phyloP scores from a whole-genome alignment of 306 rosid genomes.

The Spatholobus suberectus region DNA sequence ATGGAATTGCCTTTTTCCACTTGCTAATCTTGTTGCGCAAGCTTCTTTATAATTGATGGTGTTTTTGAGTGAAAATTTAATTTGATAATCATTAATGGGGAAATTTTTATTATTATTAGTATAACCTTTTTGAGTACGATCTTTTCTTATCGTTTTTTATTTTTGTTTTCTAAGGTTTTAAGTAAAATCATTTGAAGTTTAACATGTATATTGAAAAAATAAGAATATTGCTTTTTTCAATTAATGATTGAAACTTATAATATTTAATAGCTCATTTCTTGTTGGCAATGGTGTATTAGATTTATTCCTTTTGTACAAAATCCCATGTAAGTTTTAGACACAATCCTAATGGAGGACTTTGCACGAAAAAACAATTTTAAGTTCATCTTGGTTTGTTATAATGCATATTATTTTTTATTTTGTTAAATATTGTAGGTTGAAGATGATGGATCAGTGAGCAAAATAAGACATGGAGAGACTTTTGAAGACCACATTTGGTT shows the following conservation, averaged over 20 bases:
- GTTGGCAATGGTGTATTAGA: neutral
- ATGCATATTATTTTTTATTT: neutral
- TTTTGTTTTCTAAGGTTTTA: neutral
- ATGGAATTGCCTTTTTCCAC: conserved; percentile 9
- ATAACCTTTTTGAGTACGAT: neutral
- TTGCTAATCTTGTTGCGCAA: neutral
- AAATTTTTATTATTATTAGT: neutral
- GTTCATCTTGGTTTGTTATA: neutral
- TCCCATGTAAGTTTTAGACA: too few relatives aligned
- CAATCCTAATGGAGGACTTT: neutral
- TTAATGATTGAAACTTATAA: neutral
- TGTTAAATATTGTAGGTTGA: conserved; percentile 62
- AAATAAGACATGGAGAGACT: conserved; percentile 89
- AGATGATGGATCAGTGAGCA: conserved; percentile 79
- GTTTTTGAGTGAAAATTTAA: neutral
- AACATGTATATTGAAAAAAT: neutral
- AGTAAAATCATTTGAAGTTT: neutral
- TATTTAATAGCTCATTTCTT: neutral
- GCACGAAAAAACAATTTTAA: conserved; percentile 9
- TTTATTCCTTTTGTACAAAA: neutral
- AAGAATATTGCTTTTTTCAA: neutral
- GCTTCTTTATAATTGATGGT: too few relatives aligned
- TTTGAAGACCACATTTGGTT: conserved; percentile 81
- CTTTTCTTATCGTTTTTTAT: neutral
- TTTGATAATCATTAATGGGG: neutral